phyloP scores from a whole-genome alignment of 176 grass and related monocot species.

The Hyparrhenia diplandra region DNA sequence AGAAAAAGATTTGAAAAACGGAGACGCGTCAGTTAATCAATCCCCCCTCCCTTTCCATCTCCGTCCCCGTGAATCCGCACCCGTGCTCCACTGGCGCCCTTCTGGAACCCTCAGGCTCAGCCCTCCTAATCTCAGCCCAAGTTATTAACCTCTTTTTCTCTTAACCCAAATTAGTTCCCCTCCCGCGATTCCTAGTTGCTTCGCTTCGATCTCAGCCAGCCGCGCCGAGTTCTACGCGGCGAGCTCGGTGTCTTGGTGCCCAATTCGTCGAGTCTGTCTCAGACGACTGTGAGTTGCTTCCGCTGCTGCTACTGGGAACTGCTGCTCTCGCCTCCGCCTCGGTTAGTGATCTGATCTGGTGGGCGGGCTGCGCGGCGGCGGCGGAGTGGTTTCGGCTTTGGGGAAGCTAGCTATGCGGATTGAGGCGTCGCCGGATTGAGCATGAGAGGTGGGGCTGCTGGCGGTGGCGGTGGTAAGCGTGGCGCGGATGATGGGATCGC shows the following conservation, averaged over 20 bases:
- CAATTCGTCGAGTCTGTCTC: neutral
- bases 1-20: conserved; percentile 4
- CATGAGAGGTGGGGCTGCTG: conserved; percentile 36
- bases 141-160: conserved; percentile 7
- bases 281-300: neutral
- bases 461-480: conserved; percentile 34
- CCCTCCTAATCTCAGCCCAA: conserved; percentile 19
- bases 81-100: conserved; percentile 44
- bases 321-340: too few relatives aligned
- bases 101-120: conserved; percentile 34
- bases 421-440: conserved; percentile 37
- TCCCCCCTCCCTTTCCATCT: conserved; percentile 22
- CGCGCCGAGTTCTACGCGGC: neutral
- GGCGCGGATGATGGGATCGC: conserved; percentile 60
- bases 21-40: conserved; percentile 27
- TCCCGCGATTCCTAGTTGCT: neutral
- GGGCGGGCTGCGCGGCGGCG: neutral
- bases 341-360: conserved; percentile 32
- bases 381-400: neutral
- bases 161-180: conserved; percentile 9
- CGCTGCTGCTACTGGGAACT: neutral
- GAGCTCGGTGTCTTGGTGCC: neutral
- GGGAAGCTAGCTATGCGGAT: conserved; percentile 25
- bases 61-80: conserved; percentile 41
- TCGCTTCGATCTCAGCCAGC: conserved; percentile 24